Base-by-base conservation (phyloP, 352 stramenopile genomes). In the Globisporangium recalcitrans region DNA sequence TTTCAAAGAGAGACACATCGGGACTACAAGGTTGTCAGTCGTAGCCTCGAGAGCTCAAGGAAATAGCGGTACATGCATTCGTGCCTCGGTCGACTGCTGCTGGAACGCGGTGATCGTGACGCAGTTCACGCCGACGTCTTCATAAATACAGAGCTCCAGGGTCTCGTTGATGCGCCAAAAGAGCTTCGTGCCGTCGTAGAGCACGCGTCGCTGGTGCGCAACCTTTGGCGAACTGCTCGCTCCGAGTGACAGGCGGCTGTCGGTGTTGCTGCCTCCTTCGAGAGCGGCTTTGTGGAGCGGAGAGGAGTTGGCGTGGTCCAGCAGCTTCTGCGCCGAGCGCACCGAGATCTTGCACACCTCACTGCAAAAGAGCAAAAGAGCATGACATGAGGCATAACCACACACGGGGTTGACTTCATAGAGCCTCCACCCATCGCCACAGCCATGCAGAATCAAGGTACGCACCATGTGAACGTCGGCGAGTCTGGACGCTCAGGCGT, bases 311-410 rank as follows among this genome's bases (percentile, higher is more conserved):
- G 93, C 86, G 63, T 95, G 86, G 60, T 95, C 86, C 29, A 93
- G 77, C 48, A 95, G 70, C 73, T 93, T 95, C 53, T 95, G 83
- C 5, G 86, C 86, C 10, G 86, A 95, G 19, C 86, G 84, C 59
- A 95, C 79, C 32, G 84, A 92, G 60, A 95, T 93, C 66, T 95
- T 91, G 72, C 86, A 95, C 58, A 95, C 85, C 65, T 95, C 85
- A 56, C 85, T 94, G n/a, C n/a, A n/a, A n/a, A n/a, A n/a, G n/a
- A n/a, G n/a, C n/a, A 38, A n/a, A 63, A 68, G 29, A 62, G 21
- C 21, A 0, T 16, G 16, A 34, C 3, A 22, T 19, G 29, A 56
- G 27, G 70, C 27, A 73, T 36, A 58, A 2, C 16, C 19, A 10
- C 19, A 46, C 8, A 4, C 16, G 22, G 5, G 16, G 38, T 46